Conservation (phyloP, 306 rosid genomes). For the Leucaena leucocephala region DNA sequence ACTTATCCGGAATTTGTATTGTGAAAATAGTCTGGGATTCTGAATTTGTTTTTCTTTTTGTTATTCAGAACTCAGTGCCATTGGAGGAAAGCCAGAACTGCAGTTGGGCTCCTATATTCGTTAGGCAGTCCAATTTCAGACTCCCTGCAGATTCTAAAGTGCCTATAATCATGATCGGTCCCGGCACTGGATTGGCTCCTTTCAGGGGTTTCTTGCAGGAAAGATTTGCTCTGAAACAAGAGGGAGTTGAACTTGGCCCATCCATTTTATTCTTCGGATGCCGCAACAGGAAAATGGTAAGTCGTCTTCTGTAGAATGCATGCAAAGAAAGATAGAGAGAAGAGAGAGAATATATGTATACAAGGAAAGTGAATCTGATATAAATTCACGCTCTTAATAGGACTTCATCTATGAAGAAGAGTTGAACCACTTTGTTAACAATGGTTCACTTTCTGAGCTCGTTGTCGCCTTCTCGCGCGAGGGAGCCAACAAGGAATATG, state of each 20-base stretch:
- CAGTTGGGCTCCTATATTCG: conserved; percentile 92
- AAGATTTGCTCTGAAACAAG: conserved; percentile 78
- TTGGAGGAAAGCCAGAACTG: conserved; percentile 68
- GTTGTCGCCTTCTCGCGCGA: conserved; percentile 93
- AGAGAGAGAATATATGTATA: neutral
- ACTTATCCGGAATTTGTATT: neutral
- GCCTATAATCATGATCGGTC: conserved; percentile 96
- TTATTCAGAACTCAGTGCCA: conserved; percentile 73
- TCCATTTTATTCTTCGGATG: conserved; percentile 89
- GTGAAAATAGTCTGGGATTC: neutral
- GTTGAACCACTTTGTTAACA: conserved; percentile 65
- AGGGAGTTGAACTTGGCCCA: conserved; percentile 76
- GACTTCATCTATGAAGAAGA: conserved; percentile 94
- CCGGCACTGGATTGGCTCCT: conserved; percentile 99
- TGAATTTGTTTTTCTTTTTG: conserved; percentile 20
- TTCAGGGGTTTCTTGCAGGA: conserved; percentile 99
- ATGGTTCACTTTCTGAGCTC: conserved; percentile 86
- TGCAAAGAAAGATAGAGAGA: neutral
- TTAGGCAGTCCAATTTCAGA: conserved; percentile 92
- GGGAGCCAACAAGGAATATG: conserved; percentile 88
- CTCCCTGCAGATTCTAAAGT: conserved; percentile 80
- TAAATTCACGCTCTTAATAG: conserved; percentile 41
- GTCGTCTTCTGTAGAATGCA: conserved; percentile 14
- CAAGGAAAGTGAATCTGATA: neutral
- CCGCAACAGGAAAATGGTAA: conserved; percentile 83